phyloP scores from a whole-genome alignment of 2,329 filamentous ascomycete species.

The Pseudocercospora pini-densiflorae region DNA sequence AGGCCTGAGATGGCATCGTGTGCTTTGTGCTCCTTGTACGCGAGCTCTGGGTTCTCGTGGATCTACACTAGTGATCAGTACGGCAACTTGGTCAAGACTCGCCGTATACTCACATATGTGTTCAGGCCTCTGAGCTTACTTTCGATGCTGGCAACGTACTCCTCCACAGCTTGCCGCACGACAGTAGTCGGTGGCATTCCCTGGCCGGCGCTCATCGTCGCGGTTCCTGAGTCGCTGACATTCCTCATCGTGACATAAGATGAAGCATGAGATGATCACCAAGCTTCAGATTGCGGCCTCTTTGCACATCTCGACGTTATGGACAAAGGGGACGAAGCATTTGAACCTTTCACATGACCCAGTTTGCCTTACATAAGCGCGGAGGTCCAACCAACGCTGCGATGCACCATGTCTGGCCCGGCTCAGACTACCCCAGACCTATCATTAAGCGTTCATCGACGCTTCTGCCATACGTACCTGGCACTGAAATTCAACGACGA shows the following conservation, averaged over 20 bases:
- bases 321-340: too few relatives aligned
- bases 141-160: neutral
- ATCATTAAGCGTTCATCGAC: too few relatives aligned
- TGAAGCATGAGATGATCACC: neutral
- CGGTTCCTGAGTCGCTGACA: neutral
- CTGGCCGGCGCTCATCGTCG: too few relatives aligned
- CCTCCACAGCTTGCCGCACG: neutral
- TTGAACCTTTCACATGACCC: too few relatives aligned
- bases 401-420: too few relatives aligned
- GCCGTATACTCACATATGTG: neutral
- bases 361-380: too few relatives aligned
- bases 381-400: too few relatives aligned
- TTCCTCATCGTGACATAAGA: neutral
- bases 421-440: too few relatives aligned
- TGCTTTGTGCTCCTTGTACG: slow-evolving; percentile 12
- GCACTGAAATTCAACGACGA: too few relatives aligned
- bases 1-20: slow-evolving; percentile 8
- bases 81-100: neutral
- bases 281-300: neutral
- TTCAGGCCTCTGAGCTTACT: slow-evolving; percentile 2
- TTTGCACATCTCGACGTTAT: too few relatives aligned
- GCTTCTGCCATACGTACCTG: too few relatives aligned
- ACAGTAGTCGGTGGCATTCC: neutral
- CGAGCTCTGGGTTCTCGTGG: slow-evolving; percentile 10
- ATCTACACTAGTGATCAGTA: neutral